These are phyloP conservation scores for Chlorella sp. DNA, from an alignment of 139 green algal genomes.

Conservation along the genomic window DNA sequence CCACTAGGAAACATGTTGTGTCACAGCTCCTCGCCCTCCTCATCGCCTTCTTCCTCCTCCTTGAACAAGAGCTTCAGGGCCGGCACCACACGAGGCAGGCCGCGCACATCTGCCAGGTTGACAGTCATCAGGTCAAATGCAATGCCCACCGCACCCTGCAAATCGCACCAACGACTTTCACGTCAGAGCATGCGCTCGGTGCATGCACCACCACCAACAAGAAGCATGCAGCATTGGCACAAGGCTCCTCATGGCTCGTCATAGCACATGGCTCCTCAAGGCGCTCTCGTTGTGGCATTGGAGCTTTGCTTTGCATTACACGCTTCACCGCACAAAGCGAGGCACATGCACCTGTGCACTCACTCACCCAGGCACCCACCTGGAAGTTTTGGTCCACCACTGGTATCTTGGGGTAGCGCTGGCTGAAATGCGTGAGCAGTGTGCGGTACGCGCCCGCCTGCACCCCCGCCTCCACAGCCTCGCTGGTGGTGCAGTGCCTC, in stretches of 20 bases:
- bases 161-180: no score
- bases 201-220: no score
- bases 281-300: no score
- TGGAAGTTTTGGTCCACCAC: conserved; percentile 61
- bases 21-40: conserved; percentile 26
- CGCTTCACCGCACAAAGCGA: no score
- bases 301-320: no score
- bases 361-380: background rate
- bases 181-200: no score
- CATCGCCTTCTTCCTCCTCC: conserved; percentile 50
- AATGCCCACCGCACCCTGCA: conserved; percentile 63
- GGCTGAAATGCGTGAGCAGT: conserved; percentile 98
- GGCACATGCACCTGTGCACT: no score
- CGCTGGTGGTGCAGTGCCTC: conserved; percentile 87
- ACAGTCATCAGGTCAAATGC: conserved; percentile 98
- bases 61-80: conserved; percentile 73
- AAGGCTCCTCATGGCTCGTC: background rate
- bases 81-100: conserved; percentile 68
- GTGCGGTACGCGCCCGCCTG: conserved; percentile 85
- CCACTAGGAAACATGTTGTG: no score
- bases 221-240: background rate
- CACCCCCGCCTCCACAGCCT: conserved; percentile 80
- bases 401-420: conserved; percentile 92
- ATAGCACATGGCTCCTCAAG: background rate
- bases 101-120: conserved; percentile 79